Percentiles rank a stretch among this genome's conserved stretches.
Conservation (phyloP, 2,329 filamentous ascomycete genomes). For the Anthostomella pinea region DNA sequence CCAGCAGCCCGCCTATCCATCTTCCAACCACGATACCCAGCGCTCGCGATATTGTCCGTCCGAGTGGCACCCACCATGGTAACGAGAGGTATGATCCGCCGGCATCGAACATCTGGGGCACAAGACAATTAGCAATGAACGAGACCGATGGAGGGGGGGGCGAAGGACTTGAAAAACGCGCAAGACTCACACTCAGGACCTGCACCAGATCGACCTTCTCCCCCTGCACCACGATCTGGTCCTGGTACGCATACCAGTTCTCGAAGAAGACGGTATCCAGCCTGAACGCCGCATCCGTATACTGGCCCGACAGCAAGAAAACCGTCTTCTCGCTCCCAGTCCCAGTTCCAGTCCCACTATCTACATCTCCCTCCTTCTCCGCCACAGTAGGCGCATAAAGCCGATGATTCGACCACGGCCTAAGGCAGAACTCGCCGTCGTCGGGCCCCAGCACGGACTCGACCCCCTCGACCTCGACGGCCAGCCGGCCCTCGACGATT, state of each 20-base stretch:
- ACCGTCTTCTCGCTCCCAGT: slow-evolving; percentile 9
- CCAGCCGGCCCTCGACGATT: slow-evolving; percentile 28
- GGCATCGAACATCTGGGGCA: slow-evolving; percentile 37
- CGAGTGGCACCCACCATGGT: slow-evolving; percentile 38
- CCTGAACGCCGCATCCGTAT: slow-evolving; percentile 24
- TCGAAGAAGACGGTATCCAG: slow-evolving; percentile 34
- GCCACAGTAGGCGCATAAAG: slow-evolving; percentile 24
- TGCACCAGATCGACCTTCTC: slow-evolving; percentile 24
- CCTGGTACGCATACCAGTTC: slow-evolving; percentile 36
- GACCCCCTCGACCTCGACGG: slow-evolving; percentile 27
- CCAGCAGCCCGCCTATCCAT: slow-evolving; percentile 37
- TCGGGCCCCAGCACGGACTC: slow-evolving; percentile 21
- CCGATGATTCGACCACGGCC: slow-evolving; percentile 25
- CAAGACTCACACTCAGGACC: slow-evolving; percentile 26
- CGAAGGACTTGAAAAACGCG: neutral
- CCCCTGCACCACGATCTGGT: slow-evolving; percentile 27
- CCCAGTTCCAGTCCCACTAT: too few relatives aligned
- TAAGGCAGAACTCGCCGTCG: slow-evolving; percentile 23
- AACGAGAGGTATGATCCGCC: slow-evolving; percentile 36
- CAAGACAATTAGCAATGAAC: neutral
- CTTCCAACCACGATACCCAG: slow-evolving; percentile 35
- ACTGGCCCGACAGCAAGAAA: slow-evolving; percentile 28
- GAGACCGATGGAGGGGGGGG: neutral
- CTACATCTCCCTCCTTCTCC: slow-evolving; percentile 1
- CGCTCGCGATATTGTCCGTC: slow-evolving; percentile 23